These are phyloP conservation scores for Penicillium vulpinum DNA, from an alignment of 2,329 filamentous ascomycete species.

Conservation along the genomic window DNA sequence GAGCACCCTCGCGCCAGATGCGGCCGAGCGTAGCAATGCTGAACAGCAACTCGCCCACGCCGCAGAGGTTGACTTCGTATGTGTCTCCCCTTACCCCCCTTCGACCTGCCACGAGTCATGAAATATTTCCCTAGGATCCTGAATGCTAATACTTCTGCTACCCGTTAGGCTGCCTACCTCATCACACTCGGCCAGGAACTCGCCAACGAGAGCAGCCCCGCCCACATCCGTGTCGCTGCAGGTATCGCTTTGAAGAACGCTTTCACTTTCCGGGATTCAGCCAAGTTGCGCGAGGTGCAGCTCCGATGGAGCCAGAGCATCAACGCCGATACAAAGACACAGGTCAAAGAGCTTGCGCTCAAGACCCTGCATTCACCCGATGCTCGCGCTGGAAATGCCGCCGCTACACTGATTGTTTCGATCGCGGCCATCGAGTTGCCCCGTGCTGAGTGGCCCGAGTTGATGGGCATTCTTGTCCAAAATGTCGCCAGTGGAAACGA, in stretches of 20 bases:
- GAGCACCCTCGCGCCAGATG: conserved; percentile 94
- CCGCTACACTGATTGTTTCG: conserved; percentile 92
- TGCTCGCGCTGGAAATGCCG: conserved; percentile 78
- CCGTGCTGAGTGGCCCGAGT: conserved; percentile 85
- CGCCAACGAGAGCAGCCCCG: conserved; percentile 81
- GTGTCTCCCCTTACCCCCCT: conserved; percentile 41
- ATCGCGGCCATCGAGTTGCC: conserved; percentile 95
- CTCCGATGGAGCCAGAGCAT: conserved; percentile 87
- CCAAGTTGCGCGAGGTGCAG: conserved; percentile 85
- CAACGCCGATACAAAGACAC: conserved; percentile 75
- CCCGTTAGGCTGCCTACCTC: conserved; percentile 79
- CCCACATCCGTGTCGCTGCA: conserved; percentile 86
- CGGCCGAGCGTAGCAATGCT: conserved; percentile 81
- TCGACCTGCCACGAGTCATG: conserved; percentile 22
- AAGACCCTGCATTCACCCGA: conserved; percentile 80
- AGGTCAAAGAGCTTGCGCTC: conserved; percentile 87
- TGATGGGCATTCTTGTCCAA: conserved; percentile 85
- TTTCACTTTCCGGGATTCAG: conserved; percentile 88
- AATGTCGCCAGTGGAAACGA: conserved; percentile 86
- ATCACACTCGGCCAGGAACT: conserved; percentile 90
- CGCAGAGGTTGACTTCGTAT: conserved; percentile 92
- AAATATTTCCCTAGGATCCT: conserved; percentile 10
- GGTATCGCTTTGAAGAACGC: conserved; percentile 98
- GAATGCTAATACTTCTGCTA: conserved; percentile 26
- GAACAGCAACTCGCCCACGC: conserved; percentile 93